A percentile compares a stretch with the other conserved stretches of the same genome.
phyloP scores from a whole-genome alignment of 345 rosid genomes.

The Geranium brycei region DNA sequence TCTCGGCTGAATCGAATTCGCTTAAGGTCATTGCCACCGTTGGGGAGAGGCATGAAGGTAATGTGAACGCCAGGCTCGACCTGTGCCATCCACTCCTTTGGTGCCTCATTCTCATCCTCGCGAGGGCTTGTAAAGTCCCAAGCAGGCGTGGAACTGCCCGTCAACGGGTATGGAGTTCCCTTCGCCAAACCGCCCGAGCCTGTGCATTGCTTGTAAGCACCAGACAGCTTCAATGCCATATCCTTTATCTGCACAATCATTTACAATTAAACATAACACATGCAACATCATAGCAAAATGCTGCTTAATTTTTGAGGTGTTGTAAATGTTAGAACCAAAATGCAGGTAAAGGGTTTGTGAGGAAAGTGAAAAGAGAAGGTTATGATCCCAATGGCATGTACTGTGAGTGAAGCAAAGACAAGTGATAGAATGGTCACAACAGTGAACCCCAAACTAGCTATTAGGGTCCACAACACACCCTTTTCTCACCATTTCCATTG shows the following conservation, averaged over 20 bases:
- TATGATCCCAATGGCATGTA: too few species aligned
- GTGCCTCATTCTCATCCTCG: slow-evolving; percentile 58
- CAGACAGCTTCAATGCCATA: slow-evolving; percentile 80
- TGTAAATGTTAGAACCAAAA: too few species aligned
- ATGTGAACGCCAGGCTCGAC: slow-evolving; percentile 98
- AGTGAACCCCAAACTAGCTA: too few species aligned
- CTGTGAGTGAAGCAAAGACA: too few species aligned
- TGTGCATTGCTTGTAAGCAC: slow-evolving; percentile 70
- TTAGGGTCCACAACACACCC: too few species aligned
- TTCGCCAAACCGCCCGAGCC: slow-evolving; percentile 56
- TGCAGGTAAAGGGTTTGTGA: too few species aligned
- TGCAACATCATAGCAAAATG: too few species aligned
- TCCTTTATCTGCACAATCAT: slow-evolving; percentile 65
- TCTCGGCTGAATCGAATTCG: slow-evolving; percentile 97
- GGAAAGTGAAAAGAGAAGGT: too few species aligned
- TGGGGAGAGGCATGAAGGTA: slow-evolving; percentile 79
- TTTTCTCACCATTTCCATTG: too few species aligned
- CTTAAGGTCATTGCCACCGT: slow-evolving; percentile 84
- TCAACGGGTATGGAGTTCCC: slow-evolving; percentile 56
- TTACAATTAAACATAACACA: background rate
- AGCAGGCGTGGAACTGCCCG: background rate
- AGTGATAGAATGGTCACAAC: too few species aligned
- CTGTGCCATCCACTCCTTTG: slow-evolving; percentile 99
- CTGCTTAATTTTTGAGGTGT: too few species aligned
- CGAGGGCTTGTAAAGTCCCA: background rate